Evolutionary conservation across 2,329 filamentous ascomycete genomes (phyloP), one percentile per base, ranked within the genome.

Genomic region (Colletotrichum eleusines): DNA sequence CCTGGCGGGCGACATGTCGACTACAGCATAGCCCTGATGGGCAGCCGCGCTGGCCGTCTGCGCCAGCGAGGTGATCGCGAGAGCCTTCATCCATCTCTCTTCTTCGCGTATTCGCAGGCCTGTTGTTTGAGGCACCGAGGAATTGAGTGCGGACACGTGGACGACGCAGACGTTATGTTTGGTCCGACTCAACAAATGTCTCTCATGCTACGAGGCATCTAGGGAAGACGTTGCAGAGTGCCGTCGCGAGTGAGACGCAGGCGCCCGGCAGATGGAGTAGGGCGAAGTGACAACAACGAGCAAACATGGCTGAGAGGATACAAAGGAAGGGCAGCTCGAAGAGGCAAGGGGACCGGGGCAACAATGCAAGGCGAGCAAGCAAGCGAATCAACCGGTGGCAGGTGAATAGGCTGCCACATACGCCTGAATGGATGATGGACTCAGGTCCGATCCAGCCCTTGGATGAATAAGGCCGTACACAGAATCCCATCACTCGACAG

Each of bases 1-100:
- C 16, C 11, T 23, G 14, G 23, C 63, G 40, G 59, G 72, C 16
- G 66, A 55, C 51, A 73, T 51, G 53, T 73, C 71, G 28, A 73
- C 60, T 44, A 57, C 71, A 33, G 70, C 72, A 53, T 64, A 73
- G 11, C 64, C 60, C 35, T 69, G 69, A 8, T 44, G 26, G 16
- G 59, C 46, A 18, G 66, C 69, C 46, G 65, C 59, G 23, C 59
- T 51, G 31, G 59, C 66, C 2, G 20, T 44, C 42, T 44, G 60
- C 38, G 66, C 54, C 60, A 72, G 54, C 48, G 55, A 40, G 46
- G 35, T 38, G 16, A 57, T 55, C 7, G 38, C 46, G 9, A 48
- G 53, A 9, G 44, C 33, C 48, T 44, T 33, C 58, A 64, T 58
- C 38, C 58, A 64, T 58, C 38, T 31, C 26, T 23, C 18, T 14